Evolutionary conservation across 2,329 filamentous ascomycete species (phyloP), one percentile per base, ranked within the genome.

Genomic region (Pseudogymnoascus verrucosus): DNA sequence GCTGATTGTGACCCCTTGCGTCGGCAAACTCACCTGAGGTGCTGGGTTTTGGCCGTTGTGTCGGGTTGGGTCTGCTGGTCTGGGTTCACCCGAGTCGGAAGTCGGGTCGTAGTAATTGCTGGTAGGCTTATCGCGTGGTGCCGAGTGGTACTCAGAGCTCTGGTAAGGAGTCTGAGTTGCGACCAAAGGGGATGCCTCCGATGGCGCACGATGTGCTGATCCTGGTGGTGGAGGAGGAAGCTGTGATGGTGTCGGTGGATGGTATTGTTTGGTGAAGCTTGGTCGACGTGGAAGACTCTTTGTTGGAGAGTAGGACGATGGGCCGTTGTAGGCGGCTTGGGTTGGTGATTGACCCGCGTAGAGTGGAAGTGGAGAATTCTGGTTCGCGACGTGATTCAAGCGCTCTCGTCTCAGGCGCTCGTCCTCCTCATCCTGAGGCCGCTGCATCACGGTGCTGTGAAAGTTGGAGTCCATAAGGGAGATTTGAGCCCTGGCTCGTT

Each of bases 31-130:
- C 69, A 74, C 72, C 69, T 72, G 70, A 61, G 72, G 65, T 63
- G 68, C 69, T 65, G 69, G 69, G 47, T 64, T 64, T 62, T 71
- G 68, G 39, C 66, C 65, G 63, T 72, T 71, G 40, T 61, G 67
- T 62, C 42, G 67, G 60, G 47, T 71, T 65, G 66, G 69, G 62
- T 78, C 76, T 23, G 74, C 71, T 26, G 74, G 70, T 63, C 72
- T 71, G 65, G 76, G 74, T 67, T 78, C 74, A 65, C 74, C 73
- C 7, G 77, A 77, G 66, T 78, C 77, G 21, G 77, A 77, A 54
- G 77, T 74, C 42, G 77, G 77, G 68, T 79, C 77, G 72, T 79
- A 79, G 65, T 78, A 78, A 68, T 75, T 77, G 64, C 76, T 76
- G 8, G 75, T 70, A 6, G 73, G 72, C 70, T 78, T 78, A 62